Evolutionary conservation across 2,329 filamentous ascomycete species (phyloP).

Genomic region (Alternaria triticina): DNA sequence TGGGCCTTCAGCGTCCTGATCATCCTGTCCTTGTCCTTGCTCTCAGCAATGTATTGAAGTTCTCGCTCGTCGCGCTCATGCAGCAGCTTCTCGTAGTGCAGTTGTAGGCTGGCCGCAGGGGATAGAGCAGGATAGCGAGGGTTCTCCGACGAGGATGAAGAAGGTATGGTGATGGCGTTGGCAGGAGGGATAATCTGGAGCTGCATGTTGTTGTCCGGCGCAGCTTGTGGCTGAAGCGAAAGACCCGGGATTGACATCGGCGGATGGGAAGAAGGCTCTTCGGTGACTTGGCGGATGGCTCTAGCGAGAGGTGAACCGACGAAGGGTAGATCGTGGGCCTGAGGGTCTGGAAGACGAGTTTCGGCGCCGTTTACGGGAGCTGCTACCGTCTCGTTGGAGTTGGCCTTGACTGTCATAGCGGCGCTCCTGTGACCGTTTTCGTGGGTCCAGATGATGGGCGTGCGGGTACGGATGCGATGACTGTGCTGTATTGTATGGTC

Average conservation of each 20-base stretch:
- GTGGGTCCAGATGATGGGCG: background rate
- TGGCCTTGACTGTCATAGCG: too few relatives aligned
- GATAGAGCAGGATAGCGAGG: too few relatives aligned
- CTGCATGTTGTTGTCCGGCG: background rate
- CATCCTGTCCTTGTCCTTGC: background rate
- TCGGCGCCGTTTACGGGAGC: too few relatives aligned
- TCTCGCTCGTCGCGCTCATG: background rate
- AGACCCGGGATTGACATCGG: background rate
- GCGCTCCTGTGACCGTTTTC: background rate
- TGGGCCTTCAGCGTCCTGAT: background rate
- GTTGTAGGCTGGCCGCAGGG: background rate
- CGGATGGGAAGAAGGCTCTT: background rate
- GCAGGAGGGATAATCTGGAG: background rate
- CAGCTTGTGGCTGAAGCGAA: background rate
- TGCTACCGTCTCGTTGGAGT: too few relatives aligned
- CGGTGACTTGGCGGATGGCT: background rate
- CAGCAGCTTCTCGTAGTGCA: background rate
- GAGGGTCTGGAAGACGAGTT: fast-evolving
- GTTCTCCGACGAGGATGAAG: too few relatives aligned
- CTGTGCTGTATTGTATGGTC: background rate
- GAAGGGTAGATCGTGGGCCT: background rate
- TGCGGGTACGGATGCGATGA: background rate
- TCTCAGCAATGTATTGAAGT: background rate
- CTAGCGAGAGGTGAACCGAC: background rate
- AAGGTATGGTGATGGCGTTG: background rate